Base-by-base conservation (phyloP, 345 rosid genomes). In the Hibiscus tridactylites region DNA sequence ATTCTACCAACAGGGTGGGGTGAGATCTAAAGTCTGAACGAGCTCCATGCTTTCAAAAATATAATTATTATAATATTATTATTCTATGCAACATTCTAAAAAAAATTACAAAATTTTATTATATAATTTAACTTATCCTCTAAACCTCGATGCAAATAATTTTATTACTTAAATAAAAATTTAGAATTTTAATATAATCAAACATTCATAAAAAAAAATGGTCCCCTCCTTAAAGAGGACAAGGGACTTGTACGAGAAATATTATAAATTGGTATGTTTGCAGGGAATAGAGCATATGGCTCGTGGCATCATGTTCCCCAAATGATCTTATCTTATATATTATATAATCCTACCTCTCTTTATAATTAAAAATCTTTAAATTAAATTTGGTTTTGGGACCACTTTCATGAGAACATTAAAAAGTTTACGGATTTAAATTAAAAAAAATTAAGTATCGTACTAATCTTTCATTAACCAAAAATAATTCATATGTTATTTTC, bases 11-110 rank as follows among this genome's bases (percentile, higher is more conserved):
- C 60, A 77, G 16, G 11, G 31, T 10, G 3, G 42, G n/a, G 61
- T 47, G 67, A 6, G 13, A 77, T 61, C 37, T 62, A 53, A 10
- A 3, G 19, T 77, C 49, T 66, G 4, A 74, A 77, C 54, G 35
- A 3, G 31, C 13, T 24, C 26, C 12, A 9, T 74, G 1, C 69
- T 77, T 57, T 72, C 66, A 68, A 83, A 61, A 37, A 39, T 68
- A 81, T 73, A 74, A 52, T 5, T 1, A 35, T 3, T 8, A n/a
- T 50, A 61, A 24, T 5, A 74, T 3, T 5, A 74, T 3, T 50
- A 68, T 65, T 72, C 5, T 37, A 6, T 35, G 31, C 17, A 31
- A 0, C 17, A 54, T 9, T 69, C 5, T 52, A 17, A 11, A 31
- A 2, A 53, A 69, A 53, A 17, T 0, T 33, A 5, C 3, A 33